Percentiles rank a stretch among this genome's conserved stretches.
These are phyloP conservation scores for Phytophthora chlamydospora DNA, from an alignment of 352 stramenopile species.

Conservation along the genomic window DNA sequence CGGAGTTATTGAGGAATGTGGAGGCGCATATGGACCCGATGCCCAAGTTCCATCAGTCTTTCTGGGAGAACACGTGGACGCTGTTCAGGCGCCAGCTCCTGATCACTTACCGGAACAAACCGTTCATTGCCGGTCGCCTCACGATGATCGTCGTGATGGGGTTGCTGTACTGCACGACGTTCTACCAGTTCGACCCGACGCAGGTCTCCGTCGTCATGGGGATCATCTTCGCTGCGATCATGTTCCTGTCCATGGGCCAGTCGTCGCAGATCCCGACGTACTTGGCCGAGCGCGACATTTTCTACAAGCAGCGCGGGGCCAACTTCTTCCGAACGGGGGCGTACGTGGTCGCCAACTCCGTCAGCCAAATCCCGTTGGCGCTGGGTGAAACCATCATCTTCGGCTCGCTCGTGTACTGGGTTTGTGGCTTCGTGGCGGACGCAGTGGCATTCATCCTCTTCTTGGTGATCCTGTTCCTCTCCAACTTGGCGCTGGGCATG, in stretches of 20 bases:
- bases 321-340: too few relatives aligned
- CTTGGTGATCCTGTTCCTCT: constrained; percentile 43
- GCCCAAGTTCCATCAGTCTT: constrained; percentile 41
- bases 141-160: constrained; percentile 45
- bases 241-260: constrained; percentile 75
- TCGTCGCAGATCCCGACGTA: constrained; percentile 70
- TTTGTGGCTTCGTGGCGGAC: constrained; percentile 59
- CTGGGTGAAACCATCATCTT: constrained; percentile 70
- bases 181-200: constrained; percentile 41
- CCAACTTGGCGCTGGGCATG: constrained; percentile 43
- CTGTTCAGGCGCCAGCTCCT: constrained; percentile 48
- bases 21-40: constrained; percentile 32
- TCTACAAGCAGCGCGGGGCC: constrained; percentile 77
- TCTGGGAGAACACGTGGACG: constrained; percentile 23
- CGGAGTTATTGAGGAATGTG: constrained; percentile 4
- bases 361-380: constrained; percentile 40
- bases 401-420: constrained; percentile 82
- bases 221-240: constrained; percentile 66
- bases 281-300: constrained; percentile 58
- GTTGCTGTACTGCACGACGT: constrained; percentile 49
- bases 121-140: constrained; percentile 33
- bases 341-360: constrained; percentile 57
- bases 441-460: constrained; percentile 40
- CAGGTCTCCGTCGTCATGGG: constrained; percentile 55
- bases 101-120: constrained; percentile 51